These are phyloP conservation scores for Hanseniaspora lachancei DNA, from an alignment of 805 yeast species.

Conservation along the genomic window DNA sequence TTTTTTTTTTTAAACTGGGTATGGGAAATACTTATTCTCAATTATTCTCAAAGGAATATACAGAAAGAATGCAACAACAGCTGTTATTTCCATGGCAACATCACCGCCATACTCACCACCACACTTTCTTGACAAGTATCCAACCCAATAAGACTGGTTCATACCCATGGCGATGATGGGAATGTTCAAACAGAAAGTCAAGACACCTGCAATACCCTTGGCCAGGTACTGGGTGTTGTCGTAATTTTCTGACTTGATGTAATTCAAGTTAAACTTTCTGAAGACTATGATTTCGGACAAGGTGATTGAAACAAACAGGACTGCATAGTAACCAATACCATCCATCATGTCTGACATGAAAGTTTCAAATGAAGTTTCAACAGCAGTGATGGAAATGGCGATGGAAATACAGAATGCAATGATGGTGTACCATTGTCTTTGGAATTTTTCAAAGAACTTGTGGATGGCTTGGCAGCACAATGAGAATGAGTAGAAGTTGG, in stretches of 20 bases:
- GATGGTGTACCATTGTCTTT: constrained; percentile 74
- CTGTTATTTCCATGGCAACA: constrained; percentile 70
- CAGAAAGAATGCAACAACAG: constrained; percentile 50
- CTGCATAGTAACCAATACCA: constrained; percentile 80
- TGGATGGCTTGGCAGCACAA: constrained; percentile 76
- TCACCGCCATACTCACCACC: constrained; percentile 63
- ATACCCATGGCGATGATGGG: constrained; percentile 82
- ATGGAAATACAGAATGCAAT: constrained; percentile 61
- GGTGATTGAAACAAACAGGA: constrained; percentile 64
- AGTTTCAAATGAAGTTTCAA: constrained; percentile 43
- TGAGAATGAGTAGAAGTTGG: constrained; percentile 85
- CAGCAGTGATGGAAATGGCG: constrained; percentile 80
- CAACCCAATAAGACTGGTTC: constrained; percentile 74
- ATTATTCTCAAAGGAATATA: constrained; percentile 47
- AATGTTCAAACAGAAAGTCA: constrained; percentile 69
- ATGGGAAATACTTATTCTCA: constrained; percentile 42
- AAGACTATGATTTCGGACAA: constrained; percentile 75
- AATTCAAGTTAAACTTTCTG: constrained; percentile 42
- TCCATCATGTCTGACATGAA: constrained; percentile 84
- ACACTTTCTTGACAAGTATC: constrained; percentile 49
- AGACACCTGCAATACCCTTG: constrained; percentile 61
- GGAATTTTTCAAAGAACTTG: constrained; percentile 59
- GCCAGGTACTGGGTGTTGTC: constrained; percentile 49
- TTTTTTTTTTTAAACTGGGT: background rate
- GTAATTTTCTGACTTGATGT: constrained; percentile 54